Base-by-base conservation (phyloP, 176 grass and related monocot species). In the Tuctoria greenei region DNA sequence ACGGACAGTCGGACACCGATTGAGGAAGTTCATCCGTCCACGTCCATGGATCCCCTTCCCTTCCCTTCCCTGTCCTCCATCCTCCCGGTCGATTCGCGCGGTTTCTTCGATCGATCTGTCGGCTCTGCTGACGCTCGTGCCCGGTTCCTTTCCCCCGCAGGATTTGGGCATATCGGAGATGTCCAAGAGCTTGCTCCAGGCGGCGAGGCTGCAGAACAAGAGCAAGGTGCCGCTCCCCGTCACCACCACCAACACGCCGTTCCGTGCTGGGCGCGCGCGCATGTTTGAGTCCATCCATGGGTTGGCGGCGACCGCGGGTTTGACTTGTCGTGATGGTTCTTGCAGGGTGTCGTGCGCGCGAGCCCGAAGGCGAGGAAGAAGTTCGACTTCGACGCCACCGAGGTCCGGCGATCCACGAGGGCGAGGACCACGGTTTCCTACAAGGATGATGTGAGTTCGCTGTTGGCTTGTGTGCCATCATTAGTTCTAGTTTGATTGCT, bases 371-470 rank as follows among this genome's bases (percentile, higher is more conserved):
- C 77, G 42, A 88, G 67, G 67, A 99, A 86, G 82, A 99, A 80
- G 64, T 77, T 90, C 40, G 87, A 88, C 57, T 77, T 90, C 40
- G 87, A 88, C 57, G 66, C 21, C 26, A 78, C 80, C 5, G 89
- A 99, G 81, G 82, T 99, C 80, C 92, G 95, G 81, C 95, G 92
- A 43, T 99, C 92, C 52, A 86, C 95, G 66, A 92, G 95, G 90
- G 80, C 89, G 17, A 79, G n/a, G 66, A 82, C 75, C 59, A 64
- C 41, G 12, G 85, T 92, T 81, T 99, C 95, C n/a, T 99, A 99
- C 65, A 69, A 67, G 68, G 95, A 99, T 17, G 82, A 92, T 82
- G 95, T 99, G 88, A 86, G 89, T 79, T 67, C 28, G n/a, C 36
- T 31, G 13, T 75, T 57, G 28, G 6, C 64, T 31, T 70, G 7